phyloP scores from a whole-genome alignment of 2,329 filamentous ascomycete genomes.

The Rutstroemia sp. region DNA sequence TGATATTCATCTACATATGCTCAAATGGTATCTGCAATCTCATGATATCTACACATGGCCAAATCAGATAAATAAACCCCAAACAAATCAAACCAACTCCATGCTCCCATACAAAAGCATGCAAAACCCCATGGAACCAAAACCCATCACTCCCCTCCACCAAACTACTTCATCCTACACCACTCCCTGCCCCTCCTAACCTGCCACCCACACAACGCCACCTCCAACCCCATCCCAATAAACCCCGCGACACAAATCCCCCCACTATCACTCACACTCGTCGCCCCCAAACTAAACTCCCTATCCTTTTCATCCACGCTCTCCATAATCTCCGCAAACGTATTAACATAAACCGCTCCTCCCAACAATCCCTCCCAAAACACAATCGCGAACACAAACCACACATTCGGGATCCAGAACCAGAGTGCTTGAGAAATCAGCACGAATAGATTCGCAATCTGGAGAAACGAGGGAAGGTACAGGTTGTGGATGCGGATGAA shows the following conservation, averaged over 20 bases:
- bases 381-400: slow-evolving; percentile 73
- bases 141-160: not conserved
- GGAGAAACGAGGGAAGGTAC: slow-evolving; percentile 76
- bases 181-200: slow-evolving; percentile 70
- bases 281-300: slow-evolving; percentile 86
- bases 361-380: slow-evolving; percentile 95
- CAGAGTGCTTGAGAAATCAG: slow-evolving; percentile 71
- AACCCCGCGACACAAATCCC: slow-evolving; percentile 88
- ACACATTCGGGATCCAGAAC: slow-evolving; percentile 77
- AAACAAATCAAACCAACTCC: too few species aligned
- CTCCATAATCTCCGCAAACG: slow-evolving; percentile 90
- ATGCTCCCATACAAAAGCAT: too few species aligned
- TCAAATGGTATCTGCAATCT: too few species aligned
- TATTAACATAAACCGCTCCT: slow-evolving; percentile 90
- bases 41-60: too few species aligned
- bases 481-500: slow-evolving; percentile 76
- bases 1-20: too few species aligned
- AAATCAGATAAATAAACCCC: too few species aligned
- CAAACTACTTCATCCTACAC: slow-evolving; percentile 39
- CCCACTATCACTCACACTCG: slow-evolving; percentile 83
- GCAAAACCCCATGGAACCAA: too few species aligned
- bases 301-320: slow-evolving; percentile 68
- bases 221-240: slow-evolving; percentile 75
- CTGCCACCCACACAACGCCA: slow-evolving; percentile 76
- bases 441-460: slow-evolving; percentile 68